These are phyloP conservation scores for Artemisia princeps DNA, from an alignment of 140 eudicot genomes.

Conservation along the genomic window DNA sequence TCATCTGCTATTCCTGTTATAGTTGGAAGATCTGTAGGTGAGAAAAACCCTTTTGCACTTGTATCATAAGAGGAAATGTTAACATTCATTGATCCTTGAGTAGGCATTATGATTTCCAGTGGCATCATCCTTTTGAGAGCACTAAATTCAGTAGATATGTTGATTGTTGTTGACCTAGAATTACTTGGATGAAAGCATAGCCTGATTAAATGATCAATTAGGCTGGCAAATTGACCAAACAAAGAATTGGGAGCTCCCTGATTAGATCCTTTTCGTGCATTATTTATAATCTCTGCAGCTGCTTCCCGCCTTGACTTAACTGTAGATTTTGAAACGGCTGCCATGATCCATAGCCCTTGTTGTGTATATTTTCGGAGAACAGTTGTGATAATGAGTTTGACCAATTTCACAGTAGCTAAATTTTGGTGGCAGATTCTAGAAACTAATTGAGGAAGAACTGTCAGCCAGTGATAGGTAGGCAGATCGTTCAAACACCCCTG, in stretches of 20 bases:
- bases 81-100: conserved; percentile 75
- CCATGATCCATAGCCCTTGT: conserved; percentile 97
- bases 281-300: conserved; percentile 89
- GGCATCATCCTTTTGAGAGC: conserved; percentile 99
- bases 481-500: conserved; percentile 86
- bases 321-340: conserved; percentile 94
- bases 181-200: conserved; percentile 92
- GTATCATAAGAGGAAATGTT: conserved; percentile 67
- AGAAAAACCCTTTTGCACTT: conserved; percentile 50
- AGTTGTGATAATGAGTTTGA: conserved; percentile 69
- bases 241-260: conserved; percentile 53
- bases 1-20: conserved; percentile 90
- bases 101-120: conserved; percentile 81
- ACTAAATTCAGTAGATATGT: conserved; percentile 85
- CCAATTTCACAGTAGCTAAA: conserved; percentile 69
- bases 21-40: conserved; percentile 82
- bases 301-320: conserved; percentile 87
- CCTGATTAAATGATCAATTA: conserved; percentile 82
- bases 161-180: conserved; percentile 64
- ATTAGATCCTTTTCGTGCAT: conserved; percentile 63
- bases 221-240: conserved; percentile 75
- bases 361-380: conserved; percentile 85
- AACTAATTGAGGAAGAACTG: conserved; percentile 89
- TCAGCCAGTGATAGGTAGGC: conserved; percentile 92
- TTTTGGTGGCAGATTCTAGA: conserved; percentile 98